A percentile compares a stretch with the other conserved stretches of the same genome.
These are phyloP conservation scores for Diaporthe australafricana DNA, from an alignment of 2,329 filamentous ascomycete genomes.

Conservation along the genomic window DNA sequence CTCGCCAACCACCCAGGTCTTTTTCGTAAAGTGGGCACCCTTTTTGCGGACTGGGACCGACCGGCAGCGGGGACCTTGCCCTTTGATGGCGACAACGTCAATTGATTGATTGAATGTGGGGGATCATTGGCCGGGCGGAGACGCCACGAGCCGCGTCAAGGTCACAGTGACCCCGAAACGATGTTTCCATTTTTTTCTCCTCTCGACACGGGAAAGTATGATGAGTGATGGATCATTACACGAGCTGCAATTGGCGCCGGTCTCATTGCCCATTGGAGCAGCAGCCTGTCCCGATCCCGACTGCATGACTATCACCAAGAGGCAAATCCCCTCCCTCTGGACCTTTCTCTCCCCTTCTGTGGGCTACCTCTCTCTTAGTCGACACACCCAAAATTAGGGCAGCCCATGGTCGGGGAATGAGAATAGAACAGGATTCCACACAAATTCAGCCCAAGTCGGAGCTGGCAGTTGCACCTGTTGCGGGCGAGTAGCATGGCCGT, in stretches of 20 bases:
- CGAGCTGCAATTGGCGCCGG: slow-evolving; percentile 22
- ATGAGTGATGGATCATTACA: slow-evolving; percentile 20
- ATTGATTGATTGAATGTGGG: slow-evolving; percentile 18
- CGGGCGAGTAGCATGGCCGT: background rate
- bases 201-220: slow-evolving; percentile 25
- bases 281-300: background rate
- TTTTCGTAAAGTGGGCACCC: slow-evolving; percentile 24
- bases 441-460: background rate
- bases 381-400: background rate
- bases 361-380: background rate
- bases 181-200: background rate
- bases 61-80: background rate
- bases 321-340: background rate
- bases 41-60: slow-evolving; percentile 12
- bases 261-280: background rate
- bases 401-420: background rate
- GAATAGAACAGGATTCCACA: slow-evolving; percentile 6
- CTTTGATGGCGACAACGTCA: background rate
- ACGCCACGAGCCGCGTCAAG: slow-evolving; percentile 23
- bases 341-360: background rate
- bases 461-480: background rate
- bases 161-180: slow-evolving; percentile 26
- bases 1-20: slow-evolving; percentile 13
- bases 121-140: slow-evolving; percentile 1
- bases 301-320: background rate